These are phyloP conservation scores for Macrocybe gigantea DNA, from an alignment of 768 basidiomycete genomes.

Conservation along the genomic window DNA sequence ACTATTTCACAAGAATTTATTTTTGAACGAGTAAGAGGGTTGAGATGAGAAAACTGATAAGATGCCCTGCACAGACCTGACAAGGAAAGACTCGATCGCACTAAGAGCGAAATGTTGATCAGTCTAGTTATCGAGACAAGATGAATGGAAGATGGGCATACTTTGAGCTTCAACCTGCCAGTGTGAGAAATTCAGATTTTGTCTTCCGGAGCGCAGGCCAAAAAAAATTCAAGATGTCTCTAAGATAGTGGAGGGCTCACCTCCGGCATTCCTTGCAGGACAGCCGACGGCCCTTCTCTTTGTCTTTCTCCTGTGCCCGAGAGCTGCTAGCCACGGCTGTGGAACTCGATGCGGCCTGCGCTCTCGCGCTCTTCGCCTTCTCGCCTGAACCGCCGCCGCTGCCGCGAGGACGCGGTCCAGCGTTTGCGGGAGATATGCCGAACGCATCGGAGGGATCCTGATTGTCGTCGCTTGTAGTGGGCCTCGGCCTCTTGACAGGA, in stretches of 20 bases:
- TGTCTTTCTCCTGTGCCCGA: constrained; percentile 32
- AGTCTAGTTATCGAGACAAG: neutral
- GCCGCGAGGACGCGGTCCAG: too few species aligned
- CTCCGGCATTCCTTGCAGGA: constrained; percentile 50
- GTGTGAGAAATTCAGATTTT: neutral
- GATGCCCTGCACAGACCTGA: constrained; percentile 28
- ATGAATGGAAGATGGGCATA: constrained; percentile 11
- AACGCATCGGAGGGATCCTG: too few species aligned
- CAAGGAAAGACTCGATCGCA: constrained; percentile 65
- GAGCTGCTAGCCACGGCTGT: neutral
- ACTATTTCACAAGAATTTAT: constrained; percentile 20
- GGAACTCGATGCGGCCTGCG: too few species aligned
- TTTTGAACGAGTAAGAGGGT: constrained; percentile 7
- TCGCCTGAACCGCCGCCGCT: too few species aligned
- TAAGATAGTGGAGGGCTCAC: constrained; percentile 17
- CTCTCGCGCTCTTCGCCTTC: too few species aligned
- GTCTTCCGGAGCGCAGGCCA: constrained; percentile 1
- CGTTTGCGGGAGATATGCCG: too few species aligned
- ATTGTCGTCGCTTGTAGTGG: constrained; percentile 2
- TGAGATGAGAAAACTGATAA: constrained; percentile 7
- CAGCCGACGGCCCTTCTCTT: constrained; percentile 29
- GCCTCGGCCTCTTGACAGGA: constrained; percentile 1
- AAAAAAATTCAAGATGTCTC: neutral
- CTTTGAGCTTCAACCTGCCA: constrained; percentile 45
- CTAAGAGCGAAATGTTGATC: constrained; percentile 20